A percentile compares a stretch with the other conserved stretches of the same genome.
These are phyloP conservation scores for Pelargonium citronellum DNA, from an alignment of 441 rosid genomes.

Conservation along the genomic window DNA sequence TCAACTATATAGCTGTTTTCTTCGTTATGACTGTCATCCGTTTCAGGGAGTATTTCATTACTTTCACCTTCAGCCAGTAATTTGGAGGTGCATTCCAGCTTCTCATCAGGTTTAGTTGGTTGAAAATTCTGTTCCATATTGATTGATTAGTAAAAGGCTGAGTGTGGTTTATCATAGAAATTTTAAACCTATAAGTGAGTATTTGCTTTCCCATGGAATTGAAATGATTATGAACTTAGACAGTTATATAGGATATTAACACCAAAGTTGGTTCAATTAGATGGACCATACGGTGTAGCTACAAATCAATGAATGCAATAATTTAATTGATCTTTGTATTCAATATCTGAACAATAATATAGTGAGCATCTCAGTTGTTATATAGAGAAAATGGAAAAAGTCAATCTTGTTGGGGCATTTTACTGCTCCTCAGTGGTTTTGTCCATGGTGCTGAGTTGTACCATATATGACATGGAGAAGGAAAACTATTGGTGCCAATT, in stretches of 20 bases:
- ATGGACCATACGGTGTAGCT: neutral
- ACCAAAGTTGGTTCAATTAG: neutral
- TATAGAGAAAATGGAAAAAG: neutral
- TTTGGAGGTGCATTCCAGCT: conserved; percentile 24
- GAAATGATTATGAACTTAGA: neutral
- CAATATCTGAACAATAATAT: neutral
- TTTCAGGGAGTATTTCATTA: conserved; percentile 19
- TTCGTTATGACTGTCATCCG: conserved; percentile 18
- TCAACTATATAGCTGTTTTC: conserved; percentile 19
- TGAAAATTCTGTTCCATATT: conserved; percentile 28
- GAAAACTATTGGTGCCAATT: neutral
- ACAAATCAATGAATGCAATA: neutral
- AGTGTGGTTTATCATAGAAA: conserved; percentile 2
- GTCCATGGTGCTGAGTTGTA: neutral
- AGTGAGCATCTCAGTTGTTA: neutral
- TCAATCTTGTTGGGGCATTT: neutral
- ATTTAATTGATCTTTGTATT: neutral
- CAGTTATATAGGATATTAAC: conserved; percentile 2
- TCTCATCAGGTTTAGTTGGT: conserved; percentile 22
- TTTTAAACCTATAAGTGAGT: neutral
- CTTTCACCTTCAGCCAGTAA: conserved; percentile 25
- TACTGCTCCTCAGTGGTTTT: neutral
- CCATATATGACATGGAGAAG: neutral
- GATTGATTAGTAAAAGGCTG: conserved; percentile 21
- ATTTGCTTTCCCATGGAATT: neutral